Conservation (phyloP, 768 basidiomycete genomes). For the Phylloporus sp. region DNA sequence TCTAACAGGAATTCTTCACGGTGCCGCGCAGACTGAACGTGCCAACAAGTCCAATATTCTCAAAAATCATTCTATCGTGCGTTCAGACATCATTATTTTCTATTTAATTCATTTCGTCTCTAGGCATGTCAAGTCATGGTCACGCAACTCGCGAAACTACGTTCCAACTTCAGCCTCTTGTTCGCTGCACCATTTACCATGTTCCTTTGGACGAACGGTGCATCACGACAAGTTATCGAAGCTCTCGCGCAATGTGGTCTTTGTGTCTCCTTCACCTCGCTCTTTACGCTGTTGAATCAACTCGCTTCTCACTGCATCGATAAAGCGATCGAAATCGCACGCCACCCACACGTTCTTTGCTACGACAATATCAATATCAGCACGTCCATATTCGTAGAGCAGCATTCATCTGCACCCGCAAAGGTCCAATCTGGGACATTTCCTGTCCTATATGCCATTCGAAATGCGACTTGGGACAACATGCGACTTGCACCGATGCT, state of each 20-base stretch:
- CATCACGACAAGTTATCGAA: not conserved
- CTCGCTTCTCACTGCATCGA: not conserved
- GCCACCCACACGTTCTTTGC: not conserved
- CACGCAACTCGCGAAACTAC: not conserved
- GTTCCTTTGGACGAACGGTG: constrained; percentile 1
- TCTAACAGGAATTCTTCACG: not conserved
- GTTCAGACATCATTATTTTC: not conserved
- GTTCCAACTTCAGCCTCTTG: not conserved
- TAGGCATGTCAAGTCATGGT: not conserved
- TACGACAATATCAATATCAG: constrained; percentile 1
- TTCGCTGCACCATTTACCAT: not conserved
- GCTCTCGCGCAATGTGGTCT: not conserved
- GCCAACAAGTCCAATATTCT: not conserved
- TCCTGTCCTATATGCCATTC: not conserved
- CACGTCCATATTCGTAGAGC: not conserved
- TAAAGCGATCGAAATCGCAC: not conserved
- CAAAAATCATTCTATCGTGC: not conserved
- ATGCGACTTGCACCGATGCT: too few relatives aligned
- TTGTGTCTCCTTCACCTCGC: not conserved
- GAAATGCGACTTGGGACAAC: too few relatives aligned
- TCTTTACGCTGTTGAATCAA: not conserved
- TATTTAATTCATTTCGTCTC: not conserved
- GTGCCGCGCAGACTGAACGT: not conserved
- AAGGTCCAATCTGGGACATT: not conserved
- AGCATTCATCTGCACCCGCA: not conserved